Evolutionary conservation across 192 early-diverging fungal species (phyloP).

Genomic region (Coemansia sp.): DNA sequence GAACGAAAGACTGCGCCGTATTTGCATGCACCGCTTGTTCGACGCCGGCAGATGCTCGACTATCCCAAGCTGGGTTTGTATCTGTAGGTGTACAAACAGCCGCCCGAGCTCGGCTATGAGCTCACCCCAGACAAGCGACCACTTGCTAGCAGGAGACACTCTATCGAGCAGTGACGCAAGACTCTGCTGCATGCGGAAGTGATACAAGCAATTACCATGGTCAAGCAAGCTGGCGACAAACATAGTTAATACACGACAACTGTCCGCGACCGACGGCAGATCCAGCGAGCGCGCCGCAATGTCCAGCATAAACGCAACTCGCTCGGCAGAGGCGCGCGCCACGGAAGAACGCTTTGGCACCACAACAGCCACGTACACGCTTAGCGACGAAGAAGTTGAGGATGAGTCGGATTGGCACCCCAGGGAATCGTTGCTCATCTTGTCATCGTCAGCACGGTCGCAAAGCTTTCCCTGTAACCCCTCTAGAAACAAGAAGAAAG

Average conservation of each 20-base stretch:
- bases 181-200: conserved; percentile 23
- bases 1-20: conserved; percentile 35
- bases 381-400: neutral
- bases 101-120: conserved; percentile 17
- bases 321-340: conserved; percentile 15
- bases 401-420: neutral
- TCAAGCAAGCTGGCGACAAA: conserved; percentile 22
- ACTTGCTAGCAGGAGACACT: conserved; percentile 30
- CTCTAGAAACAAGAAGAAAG: conserved; percentile 8
- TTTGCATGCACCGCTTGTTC: conserved; percentile 38
- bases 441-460: neutral
- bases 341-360: neutral
- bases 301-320: conserved; percentile 22
- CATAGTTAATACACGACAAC: conserved; percentile 9
- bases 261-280: conserved; percentile 16
- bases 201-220: conserved; percentile 11
- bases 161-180: conserved; percentile 18
- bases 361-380: conserved; percentile 6
- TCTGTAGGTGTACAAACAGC: conserved; percentile 1
- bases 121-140: conserved; percentile 31
- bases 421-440: neutral
- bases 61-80: conserved; percentile 17
- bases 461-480: conserved; percentile 21
- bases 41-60: conserved; percentile 26
- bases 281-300: conserved; percentile 20